Evolutionary conservation across 75 land plant species (phyloP).

Genomic region (Azolla pinnata): DNA sequence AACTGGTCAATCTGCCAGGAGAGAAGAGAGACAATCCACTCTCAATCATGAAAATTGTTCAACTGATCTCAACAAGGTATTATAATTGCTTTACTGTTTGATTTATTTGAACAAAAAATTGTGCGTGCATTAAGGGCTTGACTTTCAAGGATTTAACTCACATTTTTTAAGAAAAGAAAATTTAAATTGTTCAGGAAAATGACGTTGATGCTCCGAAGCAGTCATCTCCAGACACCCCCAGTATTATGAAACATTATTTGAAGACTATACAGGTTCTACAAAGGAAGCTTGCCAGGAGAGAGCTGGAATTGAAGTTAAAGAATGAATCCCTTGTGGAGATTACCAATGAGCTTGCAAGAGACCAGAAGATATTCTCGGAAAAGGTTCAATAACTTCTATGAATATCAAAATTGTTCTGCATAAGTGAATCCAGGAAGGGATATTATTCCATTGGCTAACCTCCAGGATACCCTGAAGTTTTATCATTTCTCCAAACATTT

Average conservation of each 20-base stretch:
- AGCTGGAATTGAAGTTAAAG: constrained; percentile 19
- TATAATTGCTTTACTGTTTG: too few relatives aligned
- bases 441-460: too few relatives aligned
- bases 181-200: constrained; percentile 11
- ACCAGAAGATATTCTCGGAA: constrained; percentile 27
- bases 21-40: too few relatives aligned
- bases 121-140: not conserved
- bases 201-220: constrained; percentile 11
- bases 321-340: constrained; percentile 23
- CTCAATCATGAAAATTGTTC: too few relatives aligned
- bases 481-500: not conserved
- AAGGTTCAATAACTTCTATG: constrained; percentile 14
- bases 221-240: constrained; percentile 6
- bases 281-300: constrained; percentile 18
- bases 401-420: too few relatives aligned
- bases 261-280: constrained; percentile 23
- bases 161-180: too few relatives aligned
- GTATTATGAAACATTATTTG: constrained; percentile 20
- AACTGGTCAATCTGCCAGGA: not conserved
- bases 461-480: too few relatives aligned
- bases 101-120: too few relatives aligned
- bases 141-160: too few relatives aligned
- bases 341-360: constrained; percentile 28
- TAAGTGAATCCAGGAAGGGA: too few relatives aligned
- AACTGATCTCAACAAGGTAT: too few relatives aligned